A percentile compares a stretch with the other conserved stretches of the same genome.
Evolutionary conservation across 2,329 filamentous ascomycete species (phyloP).

Genomic region (Aspergillus pseudoglaucus): DNA sequence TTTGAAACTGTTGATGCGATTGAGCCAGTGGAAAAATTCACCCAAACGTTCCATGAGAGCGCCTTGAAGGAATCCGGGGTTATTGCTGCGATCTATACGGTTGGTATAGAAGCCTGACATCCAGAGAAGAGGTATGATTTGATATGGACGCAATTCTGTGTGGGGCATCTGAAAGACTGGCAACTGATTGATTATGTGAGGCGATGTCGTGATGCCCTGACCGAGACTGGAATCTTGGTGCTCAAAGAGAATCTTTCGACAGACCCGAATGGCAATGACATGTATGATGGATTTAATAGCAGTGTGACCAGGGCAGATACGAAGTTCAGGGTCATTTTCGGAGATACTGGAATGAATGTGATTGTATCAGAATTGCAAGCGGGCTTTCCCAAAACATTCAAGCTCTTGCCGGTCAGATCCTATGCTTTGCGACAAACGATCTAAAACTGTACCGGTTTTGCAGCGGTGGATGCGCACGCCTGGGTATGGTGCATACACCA

Average conservation of each 20-base stretch:
- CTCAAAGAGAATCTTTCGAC: constrained; percentile 75
- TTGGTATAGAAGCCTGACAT: constrained; percentile 69
- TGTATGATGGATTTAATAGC: constrained; percentile 69
- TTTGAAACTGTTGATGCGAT: constrained; percentile 71
- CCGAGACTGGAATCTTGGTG: constrained; percentile 48
- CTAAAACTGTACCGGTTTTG: too few relatives aligned
- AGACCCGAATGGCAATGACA: constrained; percentile 49
- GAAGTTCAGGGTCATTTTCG: constrained; percentile 66
- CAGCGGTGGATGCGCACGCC: too few relatives aligned
- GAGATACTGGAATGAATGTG: constrained; percentile 61
- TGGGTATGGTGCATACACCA: too few relatives aligned
- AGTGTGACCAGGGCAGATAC: constrained; percentile 70
- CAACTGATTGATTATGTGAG: constrained; percentile 63
- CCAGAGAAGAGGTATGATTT: constrained; percentile 59
- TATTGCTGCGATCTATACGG: constrained; percentile 60
- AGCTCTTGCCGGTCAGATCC: constrained; percentile 66
- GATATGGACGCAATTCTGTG: constrained; percentile 88
- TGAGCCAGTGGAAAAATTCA: constrained; percentile 80
- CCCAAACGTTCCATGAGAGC: constrained; percentile 48
- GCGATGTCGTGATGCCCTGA: constrained; percentile 51
- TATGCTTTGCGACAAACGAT: constrained; percentile 62
- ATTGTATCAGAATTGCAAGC: constrained; percentile 65
- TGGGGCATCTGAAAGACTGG: constrained; percentile 70
- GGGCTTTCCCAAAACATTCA: constrained; percentile 57
- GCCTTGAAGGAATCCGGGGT: constrained; percentile 38